Percentiles rank a stretch among this genome's conserved stretches.
phyloP scores from a whole-genome alignment of 2,329 filamentous ascomycete species.

The Fusarium domesticum region DNA sequence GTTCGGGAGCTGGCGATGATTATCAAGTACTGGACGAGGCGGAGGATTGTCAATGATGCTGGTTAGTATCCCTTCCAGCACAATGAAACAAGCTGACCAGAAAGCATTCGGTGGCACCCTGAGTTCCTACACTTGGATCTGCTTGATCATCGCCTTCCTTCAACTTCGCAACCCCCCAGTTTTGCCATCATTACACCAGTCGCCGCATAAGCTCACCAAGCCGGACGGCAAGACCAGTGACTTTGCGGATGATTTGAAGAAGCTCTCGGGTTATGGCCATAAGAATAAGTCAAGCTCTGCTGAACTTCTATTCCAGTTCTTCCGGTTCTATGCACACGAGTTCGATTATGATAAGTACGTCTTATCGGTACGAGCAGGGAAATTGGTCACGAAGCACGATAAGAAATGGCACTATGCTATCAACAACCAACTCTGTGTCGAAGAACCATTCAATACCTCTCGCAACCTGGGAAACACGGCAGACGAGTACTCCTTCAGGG shows the following conservation, averaged over 20 bases:
- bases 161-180: slow-evolving; percentile 83
- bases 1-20: slow-evolving; percentile 94
- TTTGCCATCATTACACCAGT: slow-evolving; percentile 79
- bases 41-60: slow-evolving; percentile 90
- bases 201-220: slow-evolving; percentile 46
- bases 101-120: slow-evolving; percentile 87
- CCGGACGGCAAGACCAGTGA: slow-evolving; percentile 66
- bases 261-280: slow-evolving; percentile 69
- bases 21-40: slow-evolving; percentile 95
- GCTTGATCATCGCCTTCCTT: slow-evolving; percentile 93
- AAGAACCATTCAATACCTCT: slow-evolving; percentile 89
- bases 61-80: slow-evolving; percentile 53
- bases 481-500: slow-evolving; percentile 89
- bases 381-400: slow-evolving; percentile 72
- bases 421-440: slow-evolving; percentile 86
- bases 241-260: slow-evolving; percentile 83
- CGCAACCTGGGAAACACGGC: slow-evolving; percentile 95
- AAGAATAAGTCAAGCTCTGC: slow-evolving; percentile 81
- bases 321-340: slow-evolving; percentile 90
- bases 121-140: slow-evolving; percentile 99
- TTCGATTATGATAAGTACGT: slow-evolving; percentile 84
- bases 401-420: slow-evolving; percentile 82
- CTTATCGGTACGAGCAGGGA: slow-evolving; percentile 80
- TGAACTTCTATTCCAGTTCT: slow-evolving; percentile 90
- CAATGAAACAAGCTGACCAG: slow-evolving; percentile 18